A percentile compares a stretch with the other conserved stretches of the same genome.
phyloP scores from a whole-genome alignment of 352 stramenopile genomes.

The Achlya hypogyna region DNA sequence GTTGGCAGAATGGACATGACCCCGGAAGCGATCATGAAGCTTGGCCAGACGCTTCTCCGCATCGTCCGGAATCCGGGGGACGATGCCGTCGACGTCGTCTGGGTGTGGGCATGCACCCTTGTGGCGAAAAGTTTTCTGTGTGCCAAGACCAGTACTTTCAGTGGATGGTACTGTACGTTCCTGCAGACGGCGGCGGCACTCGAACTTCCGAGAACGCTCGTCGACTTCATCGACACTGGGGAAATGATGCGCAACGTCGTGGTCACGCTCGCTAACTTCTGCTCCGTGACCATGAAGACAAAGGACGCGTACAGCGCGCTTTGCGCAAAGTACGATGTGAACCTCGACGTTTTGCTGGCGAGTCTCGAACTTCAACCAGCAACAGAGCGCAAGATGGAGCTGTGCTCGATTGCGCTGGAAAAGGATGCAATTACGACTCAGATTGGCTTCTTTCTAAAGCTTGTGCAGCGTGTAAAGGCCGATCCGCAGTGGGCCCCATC shows the following conservation, averaged over 20 bases:
- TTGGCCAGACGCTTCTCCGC: not conserved
- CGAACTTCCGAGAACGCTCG: not conserved
- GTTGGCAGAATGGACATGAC: not conserved
- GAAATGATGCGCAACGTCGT: not conserved
- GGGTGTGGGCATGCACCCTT: not conserved
- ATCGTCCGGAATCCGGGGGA: not conserved
- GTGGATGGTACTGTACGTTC: not conserved
- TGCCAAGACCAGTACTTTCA: not conserved
- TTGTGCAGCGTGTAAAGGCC: not conserved
- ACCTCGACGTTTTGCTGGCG: not conserved
- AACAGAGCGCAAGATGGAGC: not conserved
- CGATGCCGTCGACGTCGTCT: not conserved
- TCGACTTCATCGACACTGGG: not conserved
- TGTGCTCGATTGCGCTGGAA: not conserved
- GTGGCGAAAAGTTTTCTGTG: not conserved
- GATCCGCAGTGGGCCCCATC: not conserved
- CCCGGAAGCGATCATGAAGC: not conserved
- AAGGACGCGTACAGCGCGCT: not conserved
- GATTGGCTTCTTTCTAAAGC: not conserved
- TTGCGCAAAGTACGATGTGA: not conserved
- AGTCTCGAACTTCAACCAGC: not conserved
- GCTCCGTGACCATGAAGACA: not conserved
- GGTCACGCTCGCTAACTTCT: not conserved
- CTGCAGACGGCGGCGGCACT: not conserved
- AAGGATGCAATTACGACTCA: not conserved